Base-by-base conservation (phyloP, 2,329 filamentous ascomycete species). In the Lasiodiplodia citricola region DNA sequence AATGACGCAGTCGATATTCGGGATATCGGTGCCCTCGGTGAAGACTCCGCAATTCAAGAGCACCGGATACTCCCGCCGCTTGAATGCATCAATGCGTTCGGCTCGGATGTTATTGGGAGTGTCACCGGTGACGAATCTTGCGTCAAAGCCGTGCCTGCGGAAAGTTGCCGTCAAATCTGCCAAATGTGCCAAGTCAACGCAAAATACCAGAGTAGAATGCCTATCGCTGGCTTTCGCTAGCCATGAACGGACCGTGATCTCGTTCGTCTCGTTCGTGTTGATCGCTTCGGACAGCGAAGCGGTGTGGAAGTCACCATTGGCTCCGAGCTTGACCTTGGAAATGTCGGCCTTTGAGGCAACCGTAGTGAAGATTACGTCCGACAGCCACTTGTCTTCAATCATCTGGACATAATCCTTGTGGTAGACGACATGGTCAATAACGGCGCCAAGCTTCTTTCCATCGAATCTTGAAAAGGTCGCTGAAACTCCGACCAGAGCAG, bases 21-120 rank as follows among this genome's bases (percentile, higher is more conserved):
- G 96, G 38, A 99, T 97, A 75, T 99, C 96, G 0, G 96, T 99
- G 2, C 96, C 96, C 82, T 99, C 96, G 0, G 95, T 98, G 75
- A 97, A 98, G 51, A 99, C 92, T 10, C 94, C 94, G 76, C 96
- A 98, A 77, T 99, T 99, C 64, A 99, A 82, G 16, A 99, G 85
- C 0, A 99, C 93, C 0, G 93, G 93, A 71, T 92, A 98, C 54
- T 94, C 87, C 8, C 90, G 87, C 2, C 83, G 85, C 72, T 87
- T 91, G 80, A 99, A 99, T 2, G 87, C 88, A 38, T 92, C 89
- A 1, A 99, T 84, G 1, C 88, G 88, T 63, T 91, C 85, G 63
- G 88, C 86, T 55, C 96, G 88, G 64, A 90, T 85, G n/a, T 87
- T 79, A 69, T 87, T 88, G 10, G 87, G 85, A 0, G 96, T 98